Evolutionary conservation across 2,329 filamentous ascomycete genomes (phyloP), one percentile per base, ranked within the genome.

Genomic region (Trichoderma sp.): DNA sequence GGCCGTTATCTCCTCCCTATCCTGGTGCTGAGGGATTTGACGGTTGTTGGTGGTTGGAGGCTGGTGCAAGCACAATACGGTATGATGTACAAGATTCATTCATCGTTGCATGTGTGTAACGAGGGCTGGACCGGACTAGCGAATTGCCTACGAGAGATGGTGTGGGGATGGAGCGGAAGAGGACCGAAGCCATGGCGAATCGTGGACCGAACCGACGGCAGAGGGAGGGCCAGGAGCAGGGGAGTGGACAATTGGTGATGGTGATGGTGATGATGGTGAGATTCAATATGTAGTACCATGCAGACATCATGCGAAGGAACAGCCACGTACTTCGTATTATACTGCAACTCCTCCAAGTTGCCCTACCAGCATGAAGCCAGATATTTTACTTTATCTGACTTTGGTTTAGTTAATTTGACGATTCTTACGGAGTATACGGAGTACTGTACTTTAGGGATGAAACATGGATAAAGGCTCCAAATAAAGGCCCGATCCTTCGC

Each of bases 131-230:
- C 17, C 25, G 29, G 63, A 22, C 48, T 34, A 54, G 35, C 50
- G 17, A 56, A 56, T 45, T 56, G 50, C 37, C 52, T 35, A 32
- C 37, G 15, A 45, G 15, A 45, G 25, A 65, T 39, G 63, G 63
- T 22, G 63, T 37, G 64, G 48, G 25, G 35, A 32, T 27, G 22
- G 35, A 54, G 50, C 35, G 50, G 60, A 29, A 19, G 50, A 53
- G 50, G 48, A 32, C 48, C 53, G 48, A 45, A 52, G 45, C 59
- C 60, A 59, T 34, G 37, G 37, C 34, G 54, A 54, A 53, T 52
- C 42, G 34, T 59, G 53, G 64, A 60, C 56, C 64, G 64, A 59
- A 45, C 64, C 57, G 64, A 54, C 48, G 50, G 50, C 61, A 65
- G 52, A 45, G 39, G 25, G 19, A 27, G 39, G 45, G 34, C 53